phyloP scores from a whole-genome alignment of 2,329 filamentous ascomycete genomes.

The Penicillium olsonii region DNA sequence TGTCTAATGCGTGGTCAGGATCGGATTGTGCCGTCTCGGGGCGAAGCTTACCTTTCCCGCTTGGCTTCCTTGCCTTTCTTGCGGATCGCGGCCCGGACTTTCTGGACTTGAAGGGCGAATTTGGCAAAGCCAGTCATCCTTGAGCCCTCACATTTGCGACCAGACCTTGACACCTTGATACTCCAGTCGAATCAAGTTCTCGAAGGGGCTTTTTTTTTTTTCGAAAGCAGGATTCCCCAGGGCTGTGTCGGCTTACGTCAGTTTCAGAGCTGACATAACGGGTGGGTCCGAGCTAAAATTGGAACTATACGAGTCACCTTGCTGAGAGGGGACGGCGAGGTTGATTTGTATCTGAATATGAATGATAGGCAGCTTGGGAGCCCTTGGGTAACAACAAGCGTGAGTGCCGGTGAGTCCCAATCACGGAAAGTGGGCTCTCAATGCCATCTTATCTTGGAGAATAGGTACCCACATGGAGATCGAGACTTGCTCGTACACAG shows the following conservation, averaged over 20 bases:
- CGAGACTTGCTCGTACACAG: neutral
- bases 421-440: too few relatives aligned
- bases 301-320: too few relatives aligned
- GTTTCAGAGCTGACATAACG: neutral
- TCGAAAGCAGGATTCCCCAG: neutral
- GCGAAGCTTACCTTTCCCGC: constrained; percentile 13
- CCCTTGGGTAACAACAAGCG: too few relatives aligned
- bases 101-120: constrained; percentile 33
- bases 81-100: constrained; percentile 34
- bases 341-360: too few relatives aligned
- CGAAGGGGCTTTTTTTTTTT: neutral
- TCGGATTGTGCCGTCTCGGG: neutral
- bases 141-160: constrained; percentile 30
- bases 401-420: neutral
- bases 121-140: constrained; percentile 40
- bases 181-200: neutral
- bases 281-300: too few relatives aligned
- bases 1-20: constrained; percentile 15
- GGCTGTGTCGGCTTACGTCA: neutral
- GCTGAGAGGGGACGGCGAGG: too few relatives aligned
- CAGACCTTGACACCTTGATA: neutral
- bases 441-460: too few relatives aligned
- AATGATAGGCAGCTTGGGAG: too few relatives aligned
- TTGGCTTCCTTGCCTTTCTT: constrained; percentile 29
- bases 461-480: neutral